Evolutionary conservation across 73 alveolate species (phyloP).

Genomic region (Paramecium primaurelia): DNA sequence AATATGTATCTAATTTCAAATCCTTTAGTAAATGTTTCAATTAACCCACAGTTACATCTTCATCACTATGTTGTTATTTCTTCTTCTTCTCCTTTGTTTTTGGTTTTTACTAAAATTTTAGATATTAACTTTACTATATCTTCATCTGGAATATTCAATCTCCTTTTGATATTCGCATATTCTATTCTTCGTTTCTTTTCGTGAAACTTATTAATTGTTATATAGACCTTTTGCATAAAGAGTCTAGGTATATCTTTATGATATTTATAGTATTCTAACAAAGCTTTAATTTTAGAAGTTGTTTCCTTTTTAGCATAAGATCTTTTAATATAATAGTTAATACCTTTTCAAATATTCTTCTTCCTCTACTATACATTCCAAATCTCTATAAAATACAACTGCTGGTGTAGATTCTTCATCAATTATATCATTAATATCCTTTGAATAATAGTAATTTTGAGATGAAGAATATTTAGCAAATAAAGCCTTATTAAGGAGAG

Average conservation of each 20-base stretch:
- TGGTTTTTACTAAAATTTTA: neutral
- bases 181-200: conserved; percentile 61
- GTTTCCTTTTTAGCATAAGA: neutral
- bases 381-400: conserved; percentile 50
- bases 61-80: neutral
- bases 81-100: neutral
- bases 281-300: neutral
- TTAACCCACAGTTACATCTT: neutral
- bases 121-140: neutral
- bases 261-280: conserved; percentile 53
- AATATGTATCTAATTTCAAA: neutral
- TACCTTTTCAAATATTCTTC: conserved; percentile 59
- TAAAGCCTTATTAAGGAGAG: conserved; percentile 52
- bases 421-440: conserved; percentile 60
- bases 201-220: conserved; percentile 45
- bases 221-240: conserved; percentile 50
- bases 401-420: conserved; percentile 53
- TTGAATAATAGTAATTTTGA: conserved; percentile 58
- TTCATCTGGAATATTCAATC: conserved; percentile 50
- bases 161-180: conserved; percentile 44
- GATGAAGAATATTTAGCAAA: conserved; percentile 59
- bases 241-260: conserved; percentile 59
- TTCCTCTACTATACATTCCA: conserved; percentile 44
- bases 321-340: neutral
- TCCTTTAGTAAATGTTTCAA: conserved; percentile 18